phyloP scores from a whole-genome alignment of 495 filamentous ascomycete species.

The Thermochaetoides thermophila region DNA sequence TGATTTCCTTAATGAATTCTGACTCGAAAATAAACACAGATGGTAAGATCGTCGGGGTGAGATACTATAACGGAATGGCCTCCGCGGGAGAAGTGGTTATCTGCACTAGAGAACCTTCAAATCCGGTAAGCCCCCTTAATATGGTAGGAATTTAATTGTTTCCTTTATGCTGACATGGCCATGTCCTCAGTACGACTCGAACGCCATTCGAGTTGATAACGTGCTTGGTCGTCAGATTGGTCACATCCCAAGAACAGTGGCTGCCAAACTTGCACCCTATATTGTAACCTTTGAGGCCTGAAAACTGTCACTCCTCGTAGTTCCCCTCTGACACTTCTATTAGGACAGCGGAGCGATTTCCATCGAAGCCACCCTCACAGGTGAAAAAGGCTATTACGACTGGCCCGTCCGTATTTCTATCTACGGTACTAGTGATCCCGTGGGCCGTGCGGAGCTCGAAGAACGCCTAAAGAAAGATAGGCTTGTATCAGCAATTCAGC shows the following conservation, averaged over 20 bases:
- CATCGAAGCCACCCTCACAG: constrained; percentile 47
- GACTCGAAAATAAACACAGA: too few relatives aligned
- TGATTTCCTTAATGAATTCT: too few relatives aligned
- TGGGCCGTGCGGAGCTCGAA: constrained; percentile 36
- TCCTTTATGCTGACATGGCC: constrained; percentile 2
- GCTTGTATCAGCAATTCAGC: constrained; percentile 31
- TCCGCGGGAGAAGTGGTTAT: constrained; percentile 59
- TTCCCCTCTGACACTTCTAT: background rate
- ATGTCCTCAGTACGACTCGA: constrained; percentile 47
- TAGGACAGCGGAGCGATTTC: constrained; percentile 31
- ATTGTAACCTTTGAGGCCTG: constrained; percentile 22
- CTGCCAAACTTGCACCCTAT: constrained; percentile 57
- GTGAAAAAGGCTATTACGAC: constrained; percentile 46
- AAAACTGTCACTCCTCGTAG: background rate
- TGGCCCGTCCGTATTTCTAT: constrained; percentile 55
- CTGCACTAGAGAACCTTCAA: constrained; percentile 51
- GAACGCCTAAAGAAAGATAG: constrained; percentile 46
- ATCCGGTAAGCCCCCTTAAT: constrained; percentile 33
- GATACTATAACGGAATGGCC: constrained; percentile 62
- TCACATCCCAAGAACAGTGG: constrained; percentile 53
- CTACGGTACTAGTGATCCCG: constrained; percentile 47
- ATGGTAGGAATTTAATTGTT: too few relatives aligned
- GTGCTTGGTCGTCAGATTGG: constrained; percentile 69
- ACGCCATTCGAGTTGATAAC: constrained; percentile 71
- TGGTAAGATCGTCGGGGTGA: constrained; percentile 65